Evolutionary conservation across 305 asterid genomes (phyloP), one percentile per base, ranked within the genome.

Genomic region (Solanum chacoense): DNA sequence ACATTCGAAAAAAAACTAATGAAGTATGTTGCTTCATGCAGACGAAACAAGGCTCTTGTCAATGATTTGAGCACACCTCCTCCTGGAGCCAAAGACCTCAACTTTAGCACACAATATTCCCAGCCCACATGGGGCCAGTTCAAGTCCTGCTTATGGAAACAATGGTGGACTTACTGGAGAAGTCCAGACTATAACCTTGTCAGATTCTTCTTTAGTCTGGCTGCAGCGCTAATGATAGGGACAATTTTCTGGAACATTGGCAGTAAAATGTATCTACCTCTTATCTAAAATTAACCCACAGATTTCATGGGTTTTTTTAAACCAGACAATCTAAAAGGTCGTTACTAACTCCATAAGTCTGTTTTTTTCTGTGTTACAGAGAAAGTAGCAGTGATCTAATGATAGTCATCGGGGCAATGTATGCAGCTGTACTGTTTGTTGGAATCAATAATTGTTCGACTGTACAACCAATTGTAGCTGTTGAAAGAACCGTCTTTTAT

Each of bases 391-490:
- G 90, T 2, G 96, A 97, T 91, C 94, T 97, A 38, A 89, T 95
- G 92, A 96, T 97, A 4, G 83, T 97, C 88, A 93, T 95, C 8
- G 99, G 99, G 87, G 98, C 98, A 20, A 94, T 97, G 98, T 97
- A 94, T 85, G 92, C 94, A 24, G 92, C 99, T 18, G 98, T 95
- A 4, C 84, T 96, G 87, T 95, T 96, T 67, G 94, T 95, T 40
- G 99, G 99, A 59, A 92, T 96, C 85, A 94, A 92, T 75, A 98
- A 98, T 71, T 95, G 99, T 80, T 90, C 96, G 5, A 98, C 99
- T 0, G 99, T 96, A 2, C 99, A 96, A 73, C 99, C 99, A 3
- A 91, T 98, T 8, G 98, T 98, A n/a, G 97, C 97, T 18, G 88
- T 92, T 26, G 99, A 98, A 88, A 93, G 99, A 94, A 95, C 98